Conservation (phyloP, 1,139 yeast genomes). For the Lodderomyces parapsilosis region DNA sequence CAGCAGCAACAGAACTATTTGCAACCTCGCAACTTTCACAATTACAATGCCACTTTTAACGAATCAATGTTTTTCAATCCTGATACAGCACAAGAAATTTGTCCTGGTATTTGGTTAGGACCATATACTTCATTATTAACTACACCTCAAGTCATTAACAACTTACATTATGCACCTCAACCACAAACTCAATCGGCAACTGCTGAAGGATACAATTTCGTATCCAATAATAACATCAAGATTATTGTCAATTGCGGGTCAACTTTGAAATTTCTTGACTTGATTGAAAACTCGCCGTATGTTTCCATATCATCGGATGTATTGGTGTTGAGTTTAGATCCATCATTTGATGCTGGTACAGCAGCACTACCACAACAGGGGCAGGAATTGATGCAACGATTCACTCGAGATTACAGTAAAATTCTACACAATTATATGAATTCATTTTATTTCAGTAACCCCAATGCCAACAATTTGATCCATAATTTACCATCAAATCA, state of each 20-base stretch:
- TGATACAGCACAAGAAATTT: conserved; percentile 22
- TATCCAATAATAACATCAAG: conserved; percentile 31
- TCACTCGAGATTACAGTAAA: conserved; percentile 29
- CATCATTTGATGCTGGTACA: conserved; percentile 29
- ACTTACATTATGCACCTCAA: not conserved
- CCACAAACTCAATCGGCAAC: not conserved
- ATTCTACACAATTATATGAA: conserved; percentile 40
- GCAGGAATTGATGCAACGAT: conserved; percentile 22
- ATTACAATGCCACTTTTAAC: conserved; percentile 7
- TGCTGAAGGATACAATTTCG: conserved; percentile 9
- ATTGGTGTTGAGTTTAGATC: conserved; percentile 40
- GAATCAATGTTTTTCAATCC: conserved; percentile 16
- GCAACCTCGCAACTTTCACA: conserved; percentile 9
- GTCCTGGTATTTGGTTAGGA: conserved; percentile 35
- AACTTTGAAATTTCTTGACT: conserved; percentile 30
- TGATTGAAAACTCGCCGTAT: conserved; percentile 19
- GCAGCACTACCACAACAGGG: not conserved
- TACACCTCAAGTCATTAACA: conserved; percentile 1
- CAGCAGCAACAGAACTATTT: conserved; percentile 1
- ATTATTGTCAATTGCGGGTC: conserved; percentile 43
- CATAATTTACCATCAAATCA: conserved; percentile 31
- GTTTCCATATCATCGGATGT: conserved; percentile 37
- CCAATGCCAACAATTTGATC: conserved; percentile 25
- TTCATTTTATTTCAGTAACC: conserved; percentile 37
- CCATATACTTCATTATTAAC: conserved; percentile 19